Base-by-base conservation (phyloP, 2,329 filamentous ascomycete species). In the Epichloe elymi region DNA sequence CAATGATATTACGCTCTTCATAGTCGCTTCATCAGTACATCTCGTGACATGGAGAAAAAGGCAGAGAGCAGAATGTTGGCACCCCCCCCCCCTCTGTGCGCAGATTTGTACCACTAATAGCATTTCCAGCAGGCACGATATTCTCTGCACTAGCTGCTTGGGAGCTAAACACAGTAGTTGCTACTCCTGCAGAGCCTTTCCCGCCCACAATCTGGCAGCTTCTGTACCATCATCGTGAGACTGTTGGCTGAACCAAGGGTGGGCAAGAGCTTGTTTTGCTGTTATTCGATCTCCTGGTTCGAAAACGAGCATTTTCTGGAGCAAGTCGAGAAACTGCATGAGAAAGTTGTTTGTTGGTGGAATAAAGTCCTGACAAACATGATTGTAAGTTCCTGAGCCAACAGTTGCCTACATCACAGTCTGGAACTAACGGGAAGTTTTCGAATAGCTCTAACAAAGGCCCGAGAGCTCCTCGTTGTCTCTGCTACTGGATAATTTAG, bases 401-500 rank as follows among this genome's bases (percentile, higher is more conserved):
- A 6, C 2, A 15, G 6, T 39, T 15, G 12, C 12, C 17, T 73
- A 73, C 64, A 85, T 85, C 82, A 86, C 85, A 15, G 80, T 80
- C 63, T 81, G 30, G 30, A 30, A 30, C 30, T 30, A 30, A 30
- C 30, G 1, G 30, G 30, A 11, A 30, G 30, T 30, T 30, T 30
- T 10, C 8, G 8, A 11, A 30, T 11, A 4, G 30, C 30, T 30
- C 30, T 82, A 12, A 86, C 82, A 59, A 85, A 86, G 58, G 80
- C 71, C 54, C 75, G 72, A 1, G 81, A 85, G 3, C 81, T 79
- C 51, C 81, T 71, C 0, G 79, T 81, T 0, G 82, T 85, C 14
- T 85, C 81, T 2, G 69, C 58, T 2, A 74, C 76, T 3, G 82
- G 82, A 56, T 85, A 86, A 56, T 85, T 81, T 19, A 86, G 71